Evolutionary conservation across 2,329 filamentous ascomycete species (phyloP).

Genomic region (Tolypocladium paradoxum): DNA sequence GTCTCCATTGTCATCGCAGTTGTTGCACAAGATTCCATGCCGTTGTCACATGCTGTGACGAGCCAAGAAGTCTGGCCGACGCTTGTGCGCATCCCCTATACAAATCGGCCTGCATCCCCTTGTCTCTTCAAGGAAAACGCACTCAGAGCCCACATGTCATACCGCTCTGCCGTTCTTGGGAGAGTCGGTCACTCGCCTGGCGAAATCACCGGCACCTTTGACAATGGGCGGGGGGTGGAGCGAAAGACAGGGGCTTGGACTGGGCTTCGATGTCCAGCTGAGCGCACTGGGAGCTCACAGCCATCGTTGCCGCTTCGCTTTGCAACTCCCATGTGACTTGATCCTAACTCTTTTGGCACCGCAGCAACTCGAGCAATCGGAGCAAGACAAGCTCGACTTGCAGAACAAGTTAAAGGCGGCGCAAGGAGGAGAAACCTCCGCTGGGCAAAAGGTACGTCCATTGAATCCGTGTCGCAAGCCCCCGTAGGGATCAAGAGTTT

Average conservation of each 20-base stretch:
- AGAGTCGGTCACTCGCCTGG: background rate
- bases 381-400: conserved; percentile 45
- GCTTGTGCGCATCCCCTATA: background rate
- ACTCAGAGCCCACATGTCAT: background rate
- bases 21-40: background rate
- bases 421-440: conserved; percentile 36
- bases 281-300: background rate
- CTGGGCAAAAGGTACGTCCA: conserved; percentile 41
- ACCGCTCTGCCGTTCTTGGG: background rate
- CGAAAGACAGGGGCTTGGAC: background rate
- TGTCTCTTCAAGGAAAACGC: background rate
- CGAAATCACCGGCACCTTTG: background rate
- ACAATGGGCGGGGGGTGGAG: background rate
- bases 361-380: conserved; percentile 48
- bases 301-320: background rate
- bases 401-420: conserved; percentile 43
- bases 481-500: no score
- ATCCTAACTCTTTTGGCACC: background rate
- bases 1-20: conserved; percentile 15
- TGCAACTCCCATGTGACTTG: background rate
- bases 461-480: background rate
- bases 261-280: background rate
- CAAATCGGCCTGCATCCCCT: no score
- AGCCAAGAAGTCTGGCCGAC: background rate
- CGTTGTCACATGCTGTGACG: background rate